Evolutionary conservation across 306 rosid species (phyloP), one percentile per base, ranked within the genome.

Genomic region (Canavalia gladiata): DNA sequence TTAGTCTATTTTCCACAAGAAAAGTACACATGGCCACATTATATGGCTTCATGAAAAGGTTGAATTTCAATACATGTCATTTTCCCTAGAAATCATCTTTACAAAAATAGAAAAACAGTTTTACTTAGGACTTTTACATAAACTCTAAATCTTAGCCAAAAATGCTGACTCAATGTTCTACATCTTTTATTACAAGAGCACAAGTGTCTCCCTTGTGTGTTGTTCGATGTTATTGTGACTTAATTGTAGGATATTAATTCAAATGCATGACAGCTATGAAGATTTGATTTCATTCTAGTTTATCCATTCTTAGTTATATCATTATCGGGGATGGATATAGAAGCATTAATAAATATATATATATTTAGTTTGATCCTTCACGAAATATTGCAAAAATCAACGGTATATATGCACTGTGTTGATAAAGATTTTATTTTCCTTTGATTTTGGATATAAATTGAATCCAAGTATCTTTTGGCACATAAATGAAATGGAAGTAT

Each of bases 81-180:
- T 80, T 71, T 76, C 85, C 6, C 39, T 7, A 7, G 5, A 57
- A 54, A 46, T 35, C 54, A 46, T 5, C 18, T 46, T 29, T 39
- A 37, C 74, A 74, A 68, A 42, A 63, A 25, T 12, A 5, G 47
- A 37, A 45, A 69, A 37, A 75, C 43, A 8, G 45, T 5, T 75
- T 42, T 35, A 7, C 4, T 3, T 13, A 34, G 5, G 82, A 69
- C 78, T 59, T 76, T 33, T 29, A 25, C 69, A 67, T 42, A 25
- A 57, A 39, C 33, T 29, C 37, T 68, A 33, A 29, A 73, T 52
- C 79, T 34, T 75, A 55, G 73, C 76, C 82, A 64, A 78, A 84
- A 86, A 43, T 74, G 84, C 57, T 86, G 89, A 82, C 86, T 78
- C 55, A 5, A 28, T 30, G 41, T 52, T 46, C 13, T 25, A 10